Evolutionary conservation across 495 filamentous ascomycete species (phyloP), one percentile per base, ranked within the genome.

Genomic region (Rhypophila decipiens): DNA sequence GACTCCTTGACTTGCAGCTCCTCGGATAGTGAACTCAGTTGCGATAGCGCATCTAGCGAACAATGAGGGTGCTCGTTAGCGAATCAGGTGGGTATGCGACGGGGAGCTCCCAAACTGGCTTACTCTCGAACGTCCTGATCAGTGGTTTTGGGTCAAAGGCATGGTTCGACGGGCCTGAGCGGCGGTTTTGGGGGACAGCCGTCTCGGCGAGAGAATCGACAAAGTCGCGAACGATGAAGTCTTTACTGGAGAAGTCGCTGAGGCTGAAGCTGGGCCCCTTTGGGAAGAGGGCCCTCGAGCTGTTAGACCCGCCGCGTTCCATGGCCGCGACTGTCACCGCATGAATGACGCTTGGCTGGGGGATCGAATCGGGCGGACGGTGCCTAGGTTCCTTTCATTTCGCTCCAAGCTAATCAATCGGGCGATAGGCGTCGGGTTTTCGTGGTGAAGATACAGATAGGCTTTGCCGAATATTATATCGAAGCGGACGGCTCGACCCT

Each of bases 171-270:
- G 73, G 73, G 46, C 71, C 80, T 15, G 90, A 95, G 40, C 87
- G 85, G 45, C 91, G 87, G 55, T 77, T 83, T 12, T 69, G 60
- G 24, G 90, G 83, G 27, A 87, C 74, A 24, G 90, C 85, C 42
- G 72, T 85, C 45, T 96, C 91, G 44, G 91, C 91, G 50, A 99
- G 86, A 9, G 83, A 73, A 60, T 99, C 94, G 51, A 99, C 82
- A 57, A 99, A 97, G 65, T 97, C 94, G 58, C 93, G 88, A 50
- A 96, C 94, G 52, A 97, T 95, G 67, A 96, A 99, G 69, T 96
- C 93, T 58, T 85, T 82, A 55, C 70, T 85, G 38, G 88, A 91
- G 73, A 96, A 95, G 65, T 87, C 87, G 18, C 94, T 88, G 53
- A 95, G 75, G 5, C 80, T 86, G 70, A 95, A 95, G 65, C 75